Conservation (phyloP, 768 basidiomycete genomes). For the Trametes coccinea region DNA sequence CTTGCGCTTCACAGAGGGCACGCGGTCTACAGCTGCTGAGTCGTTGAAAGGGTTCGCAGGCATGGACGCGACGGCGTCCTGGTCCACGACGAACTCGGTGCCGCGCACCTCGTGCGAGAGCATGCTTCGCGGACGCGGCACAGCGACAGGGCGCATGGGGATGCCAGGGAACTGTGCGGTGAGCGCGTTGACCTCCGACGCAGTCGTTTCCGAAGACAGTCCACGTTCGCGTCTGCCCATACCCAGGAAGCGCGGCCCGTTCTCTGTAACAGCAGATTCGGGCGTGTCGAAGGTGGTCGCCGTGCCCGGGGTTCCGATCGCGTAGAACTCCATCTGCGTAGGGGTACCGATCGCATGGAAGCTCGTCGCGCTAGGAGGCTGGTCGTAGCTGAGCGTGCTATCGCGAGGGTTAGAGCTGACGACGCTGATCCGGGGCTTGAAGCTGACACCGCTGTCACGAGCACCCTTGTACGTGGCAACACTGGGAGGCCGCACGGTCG, state of each 20-base stretch:
- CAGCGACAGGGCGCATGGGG: constrained; percentile 38
- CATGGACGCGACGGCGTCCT: background rate
- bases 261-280: background rate
- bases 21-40: background rate
- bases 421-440: background rate
- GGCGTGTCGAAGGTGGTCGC: constrained; percentile 4
- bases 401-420: constrained; percentile 25
- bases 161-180: constrained; percentile 55
- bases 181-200: constrained; percentile 52
- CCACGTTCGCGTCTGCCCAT: constrained; percentile 28
- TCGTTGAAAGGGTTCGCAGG: background rate
- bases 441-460: constrained; percentile 12
- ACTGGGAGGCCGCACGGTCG: background rate
- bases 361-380: constrained; percentile 6
- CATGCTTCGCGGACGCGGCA: constrained; percentile 21
- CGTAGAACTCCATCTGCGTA: background rate
- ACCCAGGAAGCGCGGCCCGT: background rate
- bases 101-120: constrained; percentile 16
- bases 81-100: constrained; percentile 7
- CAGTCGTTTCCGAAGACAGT: constrained; percentile 31
- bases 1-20: constrained; percentile 11
- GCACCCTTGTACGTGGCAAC: background rate
- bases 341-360: constrained; percentile 16
- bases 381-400: constrained; percentile 48
- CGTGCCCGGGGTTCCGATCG: background rate